Conservation (phyloP, 2,329 filamentous ascomycete genomes). For the Fusarium paranaense region DNA sequence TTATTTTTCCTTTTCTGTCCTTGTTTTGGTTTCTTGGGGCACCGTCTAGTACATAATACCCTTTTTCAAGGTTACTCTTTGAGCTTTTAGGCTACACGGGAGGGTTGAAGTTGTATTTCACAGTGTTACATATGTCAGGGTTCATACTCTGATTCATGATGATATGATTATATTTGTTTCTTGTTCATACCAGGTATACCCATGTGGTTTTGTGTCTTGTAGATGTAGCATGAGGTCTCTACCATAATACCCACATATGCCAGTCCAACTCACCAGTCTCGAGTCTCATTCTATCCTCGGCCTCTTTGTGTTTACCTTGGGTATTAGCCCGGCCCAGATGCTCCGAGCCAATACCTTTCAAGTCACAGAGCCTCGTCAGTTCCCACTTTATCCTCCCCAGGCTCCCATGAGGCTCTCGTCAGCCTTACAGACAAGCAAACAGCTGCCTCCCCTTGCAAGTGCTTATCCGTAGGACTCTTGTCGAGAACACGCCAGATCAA, state of each 20-base stretch:
- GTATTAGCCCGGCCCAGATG: neutral
- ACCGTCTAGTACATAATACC: constrained; percentile 36
- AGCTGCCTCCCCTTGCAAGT: constrained; percentile 36
- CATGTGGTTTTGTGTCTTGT: neutral
- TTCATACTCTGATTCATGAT: constrained; percentile 35
- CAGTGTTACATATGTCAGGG: constrained; percentile 23
- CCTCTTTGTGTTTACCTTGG: neutral
- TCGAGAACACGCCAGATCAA: constrained; percentile 2
- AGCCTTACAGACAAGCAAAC: constrained; percentile 37
- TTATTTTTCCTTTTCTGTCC: constrained; percentile 10
- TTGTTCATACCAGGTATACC: neutral
- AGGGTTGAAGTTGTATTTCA: constrained; percentile 28
- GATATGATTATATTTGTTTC: constrained; percentile 30
- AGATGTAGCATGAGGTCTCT: neutral
- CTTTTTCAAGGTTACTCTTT: constrained; percentile 21
- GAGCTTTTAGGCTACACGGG: constrained; percentile 19
- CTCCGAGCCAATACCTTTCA: neutral
- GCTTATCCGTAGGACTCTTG: constrained; percentile 40
- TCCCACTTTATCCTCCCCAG: constrained; percentile 13
- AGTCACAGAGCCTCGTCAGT: constrained; percentile 9
- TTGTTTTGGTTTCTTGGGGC: neutral
- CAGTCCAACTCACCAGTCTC: neutral
- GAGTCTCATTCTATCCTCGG: neutral
- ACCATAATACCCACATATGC: neutral
- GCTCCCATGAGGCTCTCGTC: constrained; percentile 38